Conservation (phyloP, 2,329 filamentous ascomycete genomes). For the Cladosporium sp. region DNA sequence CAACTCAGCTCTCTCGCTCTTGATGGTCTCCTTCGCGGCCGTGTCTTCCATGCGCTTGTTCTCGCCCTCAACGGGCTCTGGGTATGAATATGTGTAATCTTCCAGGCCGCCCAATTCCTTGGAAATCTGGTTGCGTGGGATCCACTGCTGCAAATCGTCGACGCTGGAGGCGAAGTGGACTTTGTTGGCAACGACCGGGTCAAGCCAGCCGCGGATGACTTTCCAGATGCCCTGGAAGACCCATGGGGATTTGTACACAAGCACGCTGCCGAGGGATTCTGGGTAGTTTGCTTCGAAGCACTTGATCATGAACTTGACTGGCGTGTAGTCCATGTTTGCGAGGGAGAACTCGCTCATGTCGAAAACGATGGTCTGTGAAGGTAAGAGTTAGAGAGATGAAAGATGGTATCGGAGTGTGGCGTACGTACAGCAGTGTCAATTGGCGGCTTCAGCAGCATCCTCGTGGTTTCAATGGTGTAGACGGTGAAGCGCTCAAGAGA, state of each 20-base stretch:
- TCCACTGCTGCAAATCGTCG: conserved; percentile 72
- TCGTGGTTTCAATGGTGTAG: conserved; percentile 89
- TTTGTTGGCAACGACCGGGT: conserved; percentile 91
- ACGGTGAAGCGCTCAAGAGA: conserved; percentile 86
- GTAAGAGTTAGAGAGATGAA: neutral
- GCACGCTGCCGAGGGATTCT: conserved; percentile 79
- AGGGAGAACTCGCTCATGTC: conserved; percentile 93
- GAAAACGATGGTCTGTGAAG: conserved; percentile 76
- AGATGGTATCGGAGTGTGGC: neutral
- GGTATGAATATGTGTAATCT: conserved; percentile 76
- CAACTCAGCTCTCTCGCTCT: conserved; percentile 59
- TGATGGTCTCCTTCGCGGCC: conserved; percentile 57
- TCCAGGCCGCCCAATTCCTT: conserved; percentile 84
- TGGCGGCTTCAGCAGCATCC: conserved; percentile 71
- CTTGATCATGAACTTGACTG: conserved; percentile 99
- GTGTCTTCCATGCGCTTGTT: conserved; percentile 66
- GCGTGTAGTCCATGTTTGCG: conserved; percentile 97
- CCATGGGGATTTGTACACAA: conserved; percentile 96
- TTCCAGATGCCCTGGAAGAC: conserved; percentile 97
- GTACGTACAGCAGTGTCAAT: conserved; percentile 81
- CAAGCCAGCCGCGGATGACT: conserved; percentile 92
- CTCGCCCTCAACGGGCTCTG: conserved; percentile 70
- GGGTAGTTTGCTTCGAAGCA: conserved; percentile 99
- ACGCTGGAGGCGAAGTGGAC: conserved; percentile 85
- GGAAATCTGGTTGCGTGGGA: conserved; percentile 65